Percentiles rank a stretch among this genome's conserved stretches.
Evolutionary conservation across 2,329 filamentous ascomycete genomes (phyloP).

Genomic region (Ophiocordyceps camponoti-leonardi): DNA sequence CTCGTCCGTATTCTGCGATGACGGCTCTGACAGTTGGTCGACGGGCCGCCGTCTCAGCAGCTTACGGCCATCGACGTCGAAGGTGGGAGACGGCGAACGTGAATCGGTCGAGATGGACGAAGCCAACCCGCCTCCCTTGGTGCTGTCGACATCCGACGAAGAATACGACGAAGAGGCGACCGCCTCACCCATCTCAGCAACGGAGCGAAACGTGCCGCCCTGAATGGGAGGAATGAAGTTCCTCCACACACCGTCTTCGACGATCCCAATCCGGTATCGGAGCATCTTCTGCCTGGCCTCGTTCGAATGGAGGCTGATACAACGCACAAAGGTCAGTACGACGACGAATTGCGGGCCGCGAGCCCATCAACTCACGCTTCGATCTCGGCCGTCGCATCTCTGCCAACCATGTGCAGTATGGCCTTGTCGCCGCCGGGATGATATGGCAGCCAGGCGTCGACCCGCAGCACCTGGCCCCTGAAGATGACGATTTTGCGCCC

Average conservation of each 20-base stretch:
- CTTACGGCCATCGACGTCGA: constrained; percentile 20
- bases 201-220: constrained; percentile 56
- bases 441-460: constrained; percentile 74
- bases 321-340: neutral
- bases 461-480: constrained; percentile 65
- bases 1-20: neutral
- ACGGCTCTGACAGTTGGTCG: constrained; percentile 29
- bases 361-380: constrained; percentile 48
- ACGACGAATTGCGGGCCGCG: constrained; percentile 5
- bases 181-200: constrained; percentile 18
- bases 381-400: constrained; percentile 89
- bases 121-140: constrained; percentile 3
- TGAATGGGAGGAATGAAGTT: constrained; percentile 90
- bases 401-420: constrained; percentile 83
- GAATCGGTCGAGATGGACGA: constrained; percentile 34
- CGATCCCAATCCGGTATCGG: constrained; percentile 65
- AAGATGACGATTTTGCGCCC: constrained; percentile 68
- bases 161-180: neutral
- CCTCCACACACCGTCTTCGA: constrained; percentile 57
- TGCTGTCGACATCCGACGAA: constrained; percentile 2
- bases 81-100: constrained; percentile 29
- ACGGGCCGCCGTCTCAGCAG: constrained; percentile 13
- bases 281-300: constrained; percentile 64
- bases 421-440: constrained; percentile 87
- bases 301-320: constrained; percentile 56